These are phyloP conservation scores for Xylariaceae sp. DNA, from an alignment of 2,329 filamentous ascomycete species.

Conservation along the genomic window DNA sequence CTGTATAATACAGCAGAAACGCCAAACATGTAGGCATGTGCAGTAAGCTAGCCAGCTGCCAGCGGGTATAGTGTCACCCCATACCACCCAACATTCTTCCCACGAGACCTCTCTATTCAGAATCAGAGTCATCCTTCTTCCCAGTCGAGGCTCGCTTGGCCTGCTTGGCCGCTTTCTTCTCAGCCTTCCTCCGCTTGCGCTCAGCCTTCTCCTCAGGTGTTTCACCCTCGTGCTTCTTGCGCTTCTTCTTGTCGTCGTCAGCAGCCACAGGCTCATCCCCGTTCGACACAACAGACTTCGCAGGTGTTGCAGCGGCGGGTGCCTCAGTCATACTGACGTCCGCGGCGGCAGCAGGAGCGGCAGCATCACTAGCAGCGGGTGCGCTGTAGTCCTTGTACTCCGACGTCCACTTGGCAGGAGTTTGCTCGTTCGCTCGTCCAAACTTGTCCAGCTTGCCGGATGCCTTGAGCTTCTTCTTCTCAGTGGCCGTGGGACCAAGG, in stretches of 20 bases:
- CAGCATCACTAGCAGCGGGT: constrained; percentile 44
- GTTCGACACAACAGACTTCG: constrained; percentile 35
- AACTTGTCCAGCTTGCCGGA: constrained; percentile 98
- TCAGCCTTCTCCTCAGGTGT: constrained; percentile 64
- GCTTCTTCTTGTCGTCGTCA: constrained; percentile 69
- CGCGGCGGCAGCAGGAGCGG: constrained; percentile 39
- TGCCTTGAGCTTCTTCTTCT: constrained; percentile 99
- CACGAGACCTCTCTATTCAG: constrained; percentile 37
- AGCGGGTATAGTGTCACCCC: constrained; percentile 26
- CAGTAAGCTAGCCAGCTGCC: constrained; percentile 14
- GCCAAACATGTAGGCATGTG: constrained; percentile 21
- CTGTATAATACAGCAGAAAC: constrained; percentile 30
- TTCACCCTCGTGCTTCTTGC: constrained; percentile 76
- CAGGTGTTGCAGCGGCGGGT: constrained; percentile 34
- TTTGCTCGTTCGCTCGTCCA: constrained; percentile 86
- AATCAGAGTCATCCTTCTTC: constrained; percentile 50
- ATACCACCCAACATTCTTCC: constrained; percentile 17
- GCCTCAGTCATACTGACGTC: constrained; percentile 42
- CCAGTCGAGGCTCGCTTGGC: constrained; percentile 52
- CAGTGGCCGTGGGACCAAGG: constrained; percentile 82
- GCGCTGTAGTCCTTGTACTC: constrained; percentile 86
- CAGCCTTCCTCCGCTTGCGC: constrained; percentile 56
- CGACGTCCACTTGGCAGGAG: constrained; percentile 86
- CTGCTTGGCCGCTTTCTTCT: constrained; percentile 56
- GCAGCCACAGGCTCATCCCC: constrained; percentile 39